Evolutionary conservation across 1,284 basidiomycete species (phyloP).

Genomic region (Meira nashicola): DNA sequence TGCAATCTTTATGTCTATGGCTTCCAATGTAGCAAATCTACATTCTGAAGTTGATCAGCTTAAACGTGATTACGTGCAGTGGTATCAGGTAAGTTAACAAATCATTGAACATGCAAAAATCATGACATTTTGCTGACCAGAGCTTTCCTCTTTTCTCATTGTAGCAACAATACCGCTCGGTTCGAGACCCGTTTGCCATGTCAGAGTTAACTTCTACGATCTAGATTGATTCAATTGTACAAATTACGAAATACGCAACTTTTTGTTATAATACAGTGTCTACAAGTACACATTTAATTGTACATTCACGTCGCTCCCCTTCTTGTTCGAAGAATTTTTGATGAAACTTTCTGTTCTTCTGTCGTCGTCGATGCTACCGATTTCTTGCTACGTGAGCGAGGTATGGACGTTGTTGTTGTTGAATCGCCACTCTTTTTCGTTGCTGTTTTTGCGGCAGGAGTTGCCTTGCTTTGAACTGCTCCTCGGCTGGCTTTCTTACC

Average conservation of each 20-base stretch:
- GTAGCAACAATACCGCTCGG: slow-evolving; percentile 10
- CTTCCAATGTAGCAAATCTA: slow-evolving; percentile 41
- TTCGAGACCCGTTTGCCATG: slow-evolving; percentile 4
- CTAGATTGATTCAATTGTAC: neutral
- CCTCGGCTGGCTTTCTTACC: neutral
- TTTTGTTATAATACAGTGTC: too few species aligned
- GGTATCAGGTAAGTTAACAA: slow-evolving; percentile 44
- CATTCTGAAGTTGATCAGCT: slow-evolving; percentile 46
- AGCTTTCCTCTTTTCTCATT: slow-evolving; percentile 21
- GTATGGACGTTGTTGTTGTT: too few species aligned
- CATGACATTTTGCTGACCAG: too few species aligned
- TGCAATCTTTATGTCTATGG: slow-evolving; percentile 45
- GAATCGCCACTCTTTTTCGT: neutral
- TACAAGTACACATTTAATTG: too few species aligned
- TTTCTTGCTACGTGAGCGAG: too few species aligned
- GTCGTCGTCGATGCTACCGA: neutral
- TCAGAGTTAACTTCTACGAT: neutral
- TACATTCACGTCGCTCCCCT: too few species aligned
- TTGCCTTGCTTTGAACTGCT: neutral
- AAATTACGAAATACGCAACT: too few species aligned
- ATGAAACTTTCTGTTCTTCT: neutral
- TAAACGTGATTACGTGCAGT: slow-evolving; percentile 45
- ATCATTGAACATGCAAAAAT: too few species aligned
- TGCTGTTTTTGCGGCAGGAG: neutral
- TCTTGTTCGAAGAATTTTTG: neutral